These are phyloP conservation scores for Scortechinia acanthostroma DNA, from an alignment of 2,329 filamentous ascomycete species.

Conservation along the genomic window DNA sequence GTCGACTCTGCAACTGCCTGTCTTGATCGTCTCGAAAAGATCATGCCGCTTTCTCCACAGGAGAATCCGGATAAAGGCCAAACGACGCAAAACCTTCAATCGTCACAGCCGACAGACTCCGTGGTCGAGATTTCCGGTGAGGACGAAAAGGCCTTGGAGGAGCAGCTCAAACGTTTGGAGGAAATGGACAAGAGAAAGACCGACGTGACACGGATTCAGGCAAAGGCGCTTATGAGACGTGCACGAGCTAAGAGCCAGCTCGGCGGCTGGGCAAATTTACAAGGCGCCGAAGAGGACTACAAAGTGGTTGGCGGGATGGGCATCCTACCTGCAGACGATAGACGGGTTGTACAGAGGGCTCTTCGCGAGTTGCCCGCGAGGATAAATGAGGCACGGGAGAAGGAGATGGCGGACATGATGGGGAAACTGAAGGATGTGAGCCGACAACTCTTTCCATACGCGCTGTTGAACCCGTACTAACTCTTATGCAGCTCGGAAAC, in stretches of 20 bases:
- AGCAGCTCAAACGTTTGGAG: slow-evolving; percentile 29
- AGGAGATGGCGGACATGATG: slow-evolving; percentile 95
- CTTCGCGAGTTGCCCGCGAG: slow-evolving; percentile 58
- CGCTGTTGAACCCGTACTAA: slow-evolving; percentile 4
- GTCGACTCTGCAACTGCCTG: slow-evolving; percentile 67
- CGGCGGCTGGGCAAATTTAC: slow-evolving; percentile 72
- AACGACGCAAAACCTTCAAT: slow-evolving; percentile 10
- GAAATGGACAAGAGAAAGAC: slow-evolving; percentile 30
- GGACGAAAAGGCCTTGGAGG: slow-evolving; percentile 37
- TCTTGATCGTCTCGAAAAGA: slow-evolving; percentile 63
- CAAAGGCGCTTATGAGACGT: slow-evolving; percentile 75
- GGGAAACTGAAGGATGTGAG: slow-evolving; percentile 78
- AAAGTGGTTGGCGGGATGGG: slow-evolving; percentile 50
- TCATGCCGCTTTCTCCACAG: slow-evolving; percentile 26
- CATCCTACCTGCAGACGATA: slow-evolving; percentile 59
- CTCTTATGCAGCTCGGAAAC: slow-evolving; percentile 65
- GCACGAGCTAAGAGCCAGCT: slow-evolving; percentile 66
- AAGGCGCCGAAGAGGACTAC: slow-evolving; percentile 77
- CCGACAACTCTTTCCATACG: slow-evolving; percentile 8
- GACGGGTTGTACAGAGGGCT: slow-evolving; percentile 59
- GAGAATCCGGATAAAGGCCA: slow-evolving; percentile 10
- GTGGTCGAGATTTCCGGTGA: slow-evolving; percentile 17
- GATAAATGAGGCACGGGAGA: slow-evolving; percentile 73
- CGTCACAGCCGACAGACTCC: slow-evolving; percentile 15
- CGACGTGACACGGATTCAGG: slow-evolving; percentile 57